A percentile compares a stretch with the other conserved stretches of the same genome.
Evolutionary conservation across 2,329 filamentous ascomycete species (phyloP).

Genomic region (Thelonectria olida): DNA sequence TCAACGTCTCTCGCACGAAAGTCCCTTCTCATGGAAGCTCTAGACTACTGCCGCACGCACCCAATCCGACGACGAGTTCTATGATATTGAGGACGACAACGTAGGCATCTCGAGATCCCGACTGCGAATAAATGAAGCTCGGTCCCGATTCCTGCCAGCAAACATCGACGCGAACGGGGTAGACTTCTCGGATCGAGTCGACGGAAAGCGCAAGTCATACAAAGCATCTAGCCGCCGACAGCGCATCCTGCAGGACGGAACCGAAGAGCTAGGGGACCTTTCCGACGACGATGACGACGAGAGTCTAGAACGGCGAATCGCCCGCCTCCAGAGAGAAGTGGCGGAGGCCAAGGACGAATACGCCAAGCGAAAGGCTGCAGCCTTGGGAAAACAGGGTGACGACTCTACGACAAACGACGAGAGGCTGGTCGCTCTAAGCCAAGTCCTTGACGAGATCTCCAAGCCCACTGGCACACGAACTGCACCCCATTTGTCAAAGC

Average conservation of each 20-base stretch:
- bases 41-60: constrained; percentile 66
- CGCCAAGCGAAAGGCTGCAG: constrained; percentile 60
- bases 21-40: constrained; percentile 34
- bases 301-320: constrained; percentile 79
- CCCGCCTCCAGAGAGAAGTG: constrained; percentile 83
- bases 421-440: constrained; percentile 72
- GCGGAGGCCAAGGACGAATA: constrained; percentile 76
- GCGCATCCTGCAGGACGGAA: constrained; percentile 69
- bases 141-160: constrained; percentile 79
- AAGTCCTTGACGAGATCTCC: constrained; percentile 74
- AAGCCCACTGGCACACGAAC: constrained; percentile 37
- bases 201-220: constrained; percentile 85
- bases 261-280: constrained; percentile 75
- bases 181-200: constrained; percentile 91
- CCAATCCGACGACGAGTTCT: constrained; percentile 70
- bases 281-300: constrained; percentile 81
- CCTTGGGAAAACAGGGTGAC: constrained; percentile 55
- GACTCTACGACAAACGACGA: constrained; percentile 51
- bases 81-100: constrained; percentile 69
- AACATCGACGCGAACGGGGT: constrained; percentile 80
- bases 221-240: constrained; percentile 75
- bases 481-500: constrained; percentile 21
- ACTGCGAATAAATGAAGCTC: constrained; percentile 81
- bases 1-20: background rate
- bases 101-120: constrained; percentile 79